These are phyloP conservation scores for Phaeosphaeriaceae sp. DNA, from an alignment of 2,329 filamentous ascomycete species.

Conservation along the genomic window DNA sequence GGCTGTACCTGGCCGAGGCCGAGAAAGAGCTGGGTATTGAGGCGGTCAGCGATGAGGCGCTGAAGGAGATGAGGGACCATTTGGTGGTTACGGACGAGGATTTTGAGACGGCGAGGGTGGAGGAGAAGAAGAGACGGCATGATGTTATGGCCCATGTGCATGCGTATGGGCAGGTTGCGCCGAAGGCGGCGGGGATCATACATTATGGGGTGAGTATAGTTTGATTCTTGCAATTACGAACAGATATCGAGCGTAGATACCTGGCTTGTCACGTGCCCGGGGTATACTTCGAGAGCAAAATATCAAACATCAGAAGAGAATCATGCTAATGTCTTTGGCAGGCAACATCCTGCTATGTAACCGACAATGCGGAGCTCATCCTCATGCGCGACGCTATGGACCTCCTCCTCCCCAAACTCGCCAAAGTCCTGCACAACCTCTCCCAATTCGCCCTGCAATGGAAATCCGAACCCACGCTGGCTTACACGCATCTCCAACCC, in stretches of 20 bases:
- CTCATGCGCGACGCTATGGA: conserved; percentile 77
- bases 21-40: conserved; percentile 81
- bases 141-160: conserved; percentile 74
- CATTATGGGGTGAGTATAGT: conserved; percentile 66
- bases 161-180: conserved; percentile 75
- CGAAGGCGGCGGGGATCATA: conserved; percentile 81
- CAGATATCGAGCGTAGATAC: too few species aligned
- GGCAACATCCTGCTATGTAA: conserved; percentile 38
- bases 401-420: conserved; percentile 78
- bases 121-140: conserved; percentile 66
- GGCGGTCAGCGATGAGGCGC: conserved; percentile 69
- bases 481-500: conserved; percentile 76
- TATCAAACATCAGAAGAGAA: neutral
- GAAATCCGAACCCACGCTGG: conserved; percentile 75
- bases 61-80: conserved; percentile 56
- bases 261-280: neutral
- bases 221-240: conserved; percentile 61
- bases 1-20: conserved; percentile 82
- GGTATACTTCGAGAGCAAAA: too few species aligned
- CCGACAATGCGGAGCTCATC: conserved; percentile 56
- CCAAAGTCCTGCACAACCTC: conserved; percentile 79
- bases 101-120: conserved; percentile 55
- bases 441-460: conserved; percentile 74
- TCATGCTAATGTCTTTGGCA: conserved; percentile 60
- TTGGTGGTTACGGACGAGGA: conserved; percentile 56